Base-by-base conservation (phyloP, 1,284 basidiomycete species). In the Ustilago crameri region DNA sequence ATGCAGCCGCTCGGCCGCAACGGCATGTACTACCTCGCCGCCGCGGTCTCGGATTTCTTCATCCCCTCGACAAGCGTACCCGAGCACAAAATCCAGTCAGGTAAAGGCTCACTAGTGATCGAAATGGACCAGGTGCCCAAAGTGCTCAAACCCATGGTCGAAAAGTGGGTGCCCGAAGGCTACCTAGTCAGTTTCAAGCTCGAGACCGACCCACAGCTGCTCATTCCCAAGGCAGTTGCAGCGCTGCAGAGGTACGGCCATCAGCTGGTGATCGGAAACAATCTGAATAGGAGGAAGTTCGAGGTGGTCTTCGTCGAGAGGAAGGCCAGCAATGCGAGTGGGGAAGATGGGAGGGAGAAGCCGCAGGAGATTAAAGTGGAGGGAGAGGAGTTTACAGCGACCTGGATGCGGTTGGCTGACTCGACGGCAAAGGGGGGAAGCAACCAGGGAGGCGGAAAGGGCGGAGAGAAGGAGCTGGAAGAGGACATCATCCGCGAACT, bases 41-140 rank as follows among this genome's bases (percentile, higher is more conserved):
- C 95, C 0, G 96, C 96, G 1, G 96, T 98, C 43, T 94, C 91
- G 83, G 95, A 98, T 84, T 98, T 98, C 83, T 98, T 97, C 86
- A 86, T 98, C 41, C 95, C 95, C 0, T 87, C 89, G 49, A 91
- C 95, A 79, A 91, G 89, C 79, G 89, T 97, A 87, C 91, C 93
- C 2, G 93, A 94, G 85, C 95, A 98, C 86, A 98, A 98, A 86
- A 98, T 98, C 44, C 95, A 98, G 83, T 96, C 93, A 0, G 91
- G 91, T 20, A 94, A 95, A 82, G 82, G 82, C 2, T 94, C 91
- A 70, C 85, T 98, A 34, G 88, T 90, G 41, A 91, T 98, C 67
- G 93, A 97, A 83, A 98, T 98, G 95, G 95, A 98, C 83, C 94
- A 97, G 84, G 95, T 98, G 1, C 95, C 96, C 9, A 98, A 98